Evolutionary conservation across 306 rosid genomes (phyloP).

Genomic region (cucumber (Cucumis sativus)): Cucumber_9930_V3 NC_026655.2:8006501-8007000

Average conservation of each 20-base stretch:
- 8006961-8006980: constrained; percentile 74
- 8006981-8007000: constrained; percentile 88
- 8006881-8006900: constrained; percentile 6
- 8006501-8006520: neutral
- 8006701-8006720: neutral
- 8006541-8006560: neutral
- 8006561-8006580: neutral
- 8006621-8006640: neutral
- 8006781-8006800: constrained; percentile 32
- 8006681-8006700: neutral
- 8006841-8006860: constrained; percentile 99
- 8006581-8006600: neutral
- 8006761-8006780: constrained; percentile 7
- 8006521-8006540: neutral
- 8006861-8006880: constrained; percentile 76
- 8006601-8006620: neutral
- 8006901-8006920: neutral
- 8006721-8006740: neutral
- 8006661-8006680: neutral
- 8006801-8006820: constrained; percentile 86
- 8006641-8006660: neutral
- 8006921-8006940: neutral
- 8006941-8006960: constrained; percentile 33
- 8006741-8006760: neutral
- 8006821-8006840: constrained; percentile 59